A percentile compares a stretch with the other conserved stretches of the same genome.
These are phyloP conservation scores for Lentinula lateritia DNA, from an alignment of 768 basidiomycete species.

Conservation along the genomic window DNA sequence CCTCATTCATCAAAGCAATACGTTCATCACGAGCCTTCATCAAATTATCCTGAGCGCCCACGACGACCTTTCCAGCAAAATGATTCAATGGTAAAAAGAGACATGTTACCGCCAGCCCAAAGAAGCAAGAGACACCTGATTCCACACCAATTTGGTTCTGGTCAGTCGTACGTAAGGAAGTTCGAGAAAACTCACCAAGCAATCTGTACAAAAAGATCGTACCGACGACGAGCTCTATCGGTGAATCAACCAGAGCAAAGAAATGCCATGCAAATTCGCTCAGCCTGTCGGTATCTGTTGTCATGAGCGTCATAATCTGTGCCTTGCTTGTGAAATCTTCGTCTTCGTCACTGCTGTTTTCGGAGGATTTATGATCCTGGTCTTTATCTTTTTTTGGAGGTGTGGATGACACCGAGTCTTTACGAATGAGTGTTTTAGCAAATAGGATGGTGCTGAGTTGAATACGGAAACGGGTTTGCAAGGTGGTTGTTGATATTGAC, in stretches of 20 bases:
- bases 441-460: conserved; percentile 84
- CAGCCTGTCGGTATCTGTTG: conserved; percentile 88
- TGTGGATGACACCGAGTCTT: conserved; percentile 71
- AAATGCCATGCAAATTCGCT: conserved; percentile 80
- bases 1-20: conserved; percentile 84
- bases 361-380: conserved; percentile 7
- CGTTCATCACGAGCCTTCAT: conserved; percentile 93
- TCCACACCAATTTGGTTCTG: background rate
- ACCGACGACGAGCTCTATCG: conserved; percentile 74
- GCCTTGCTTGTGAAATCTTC: conserved; percentile 63
- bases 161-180: background rate
- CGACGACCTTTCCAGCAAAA: conserved; percentile 74
- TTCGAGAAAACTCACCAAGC: conserved; percentile 45
- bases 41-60: conserved; percentile 73
- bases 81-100: conserved; percentile 77
- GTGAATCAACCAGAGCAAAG: conserved; percentile 72
- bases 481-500: conserved; percentile 60
- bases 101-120: conserved; percentile 73
- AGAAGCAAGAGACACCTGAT: conserved; percentile 61
- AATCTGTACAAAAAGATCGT: conserved; percentile 71
- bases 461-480: conserved; percentile 66
- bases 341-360: conserved; percentile 35
- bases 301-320: conserved; percentile 94
- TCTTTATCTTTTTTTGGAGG: conserved; percentile 17
- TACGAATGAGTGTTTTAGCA: conserved; percentile 80